Base-by-base conservation (phyloP, 768 basidiomycete species). In the Boletus insuetus region DNA sequence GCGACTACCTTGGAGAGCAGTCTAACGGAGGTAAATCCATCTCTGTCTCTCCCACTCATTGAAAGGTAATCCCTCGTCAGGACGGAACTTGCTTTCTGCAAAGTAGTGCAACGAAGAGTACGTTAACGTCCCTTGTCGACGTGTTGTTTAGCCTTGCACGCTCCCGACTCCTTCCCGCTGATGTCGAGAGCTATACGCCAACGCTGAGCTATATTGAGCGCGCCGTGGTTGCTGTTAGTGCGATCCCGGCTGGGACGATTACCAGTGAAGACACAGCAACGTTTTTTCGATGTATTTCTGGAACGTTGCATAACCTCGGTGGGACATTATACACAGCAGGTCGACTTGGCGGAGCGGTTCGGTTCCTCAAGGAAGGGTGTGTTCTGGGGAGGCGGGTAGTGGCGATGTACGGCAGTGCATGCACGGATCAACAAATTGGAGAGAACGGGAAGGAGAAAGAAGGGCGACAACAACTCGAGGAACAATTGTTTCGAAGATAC, bases 401-500 rank as follows among this genome's bases (percentile, higher is more conserved):
- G 44, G 63, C 59, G 9, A 58, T 76, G 52, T 66, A 60, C 49
- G 48, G 31, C 29, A 26, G 32, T 19, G 17, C 43, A 16, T 31
- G 16, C 16, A 5, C 44, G 22, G 3, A 57, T 34, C 51, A 54
- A 48, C 39, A 64, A 12, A 64, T 40, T 8, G 44, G 51, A 10
- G 71, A 68, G 45, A 68, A 64, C 9, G 70, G 69, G 31, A 51
- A 54, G 56, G 69, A 63, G 26, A 59, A 67, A 57, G 82, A 75
- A 31, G 67, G 67, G 0, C 89, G 86, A 85, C 73, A 53, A 42
- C 79, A 82, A 58, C 74, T 91, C 2, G 79, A 82, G 54, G 83
- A 85, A 32, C 84, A 87, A 56, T 61, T 94, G 26, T 81, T 79
- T 58, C 78, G 85, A 20, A 74, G 93, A 44, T 95, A 86, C 81